These are phyloP conservation scores for Clitopilus passeckerianus DNA, from an alignment of 768 basidiomycete genomes.

Conservation along the genomic window DNA sequence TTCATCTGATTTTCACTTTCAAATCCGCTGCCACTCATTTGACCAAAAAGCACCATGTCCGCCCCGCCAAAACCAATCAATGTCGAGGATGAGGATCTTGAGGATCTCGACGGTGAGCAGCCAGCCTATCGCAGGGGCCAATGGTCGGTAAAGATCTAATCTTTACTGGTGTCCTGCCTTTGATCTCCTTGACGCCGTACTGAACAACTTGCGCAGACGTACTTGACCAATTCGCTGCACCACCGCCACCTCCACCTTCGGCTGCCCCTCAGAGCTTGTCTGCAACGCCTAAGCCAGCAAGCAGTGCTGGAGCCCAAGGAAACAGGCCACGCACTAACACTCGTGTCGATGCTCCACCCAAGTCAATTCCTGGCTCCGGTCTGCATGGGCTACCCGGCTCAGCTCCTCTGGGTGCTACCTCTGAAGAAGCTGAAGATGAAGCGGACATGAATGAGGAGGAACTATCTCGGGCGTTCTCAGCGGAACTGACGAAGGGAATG, in stretches of 20 bases:
- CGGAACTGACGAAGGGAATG: constrained; percentile 45
- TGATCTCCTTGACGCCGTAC: not conserved
- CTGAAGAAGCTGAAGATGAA: not conserved
- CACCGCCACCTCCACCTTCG: constrained; percentile 22
- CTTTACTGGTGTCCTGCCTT: not conserved
- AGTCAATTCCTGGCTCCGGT: constrained; percentile 29
- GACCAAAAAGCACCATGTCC: not conserved
- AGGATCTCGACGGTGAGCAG: constrained; percentile 57
- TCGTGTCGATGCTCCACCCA: constrained; percentile 37
- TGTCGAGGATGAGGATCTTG: constrained; percentile 49
- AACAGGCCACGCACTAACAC: constrained; percentile 42
- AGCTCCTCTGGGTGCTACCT: constrained; percentile 5
- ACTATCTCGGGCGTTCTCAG: constrained; percentile 37
- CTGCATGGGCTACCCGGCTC: constrained; percentile 14
- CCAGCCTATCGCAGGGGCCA: not conserved
- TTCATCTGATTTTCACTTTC: not conserved
- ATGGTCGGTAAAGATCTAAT: not conserved
- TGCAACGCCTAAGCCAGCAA: constrained; percentile 16
- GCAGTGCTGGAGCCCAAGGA: not conserved
- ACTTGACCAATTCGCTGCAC: constrained; percentile 35
- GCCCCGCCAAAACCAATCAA: constrained; percentile 1
- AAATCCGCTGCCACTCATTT: not conserved
- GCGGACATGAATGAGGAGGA: constrained; percentile 31
- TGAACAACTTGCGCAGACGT: constrained; percentile 26
- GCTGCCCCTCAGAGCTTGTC: constrained; percentile 23